Percentiles rank a stretch among this genome's conserved stretches.
Conservation (phyloP, 768 basidiomycete genomes). For the Termitomyces sp. region DNA sequence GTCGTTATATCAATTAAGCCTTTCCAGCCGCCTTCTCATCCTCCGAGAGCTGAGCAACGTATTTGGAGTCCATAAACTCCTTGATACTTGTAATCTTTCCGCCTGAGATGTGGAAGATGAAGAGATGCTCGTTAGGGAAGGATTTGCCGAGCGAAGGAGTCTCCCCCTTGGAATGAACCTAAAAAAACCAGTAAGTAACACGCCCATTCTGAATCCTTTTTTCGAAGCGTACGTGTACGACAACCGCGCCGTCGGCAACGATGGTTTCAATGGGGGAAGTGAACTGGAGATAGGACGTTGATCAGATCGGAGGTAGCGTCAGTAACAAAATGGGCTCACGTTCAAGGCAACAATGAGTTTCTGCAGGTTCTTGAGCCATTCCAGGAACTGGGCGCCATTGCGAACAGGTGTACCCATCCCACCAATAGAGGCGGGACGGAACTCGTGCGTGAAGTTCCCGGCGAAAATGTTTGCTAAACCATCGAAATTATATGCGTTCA, state of each 20-base stretch:
- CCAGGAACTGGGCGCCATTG: background rate
- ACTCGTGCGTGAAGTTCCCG: constrained; percentile 6
- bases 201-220: background rate
- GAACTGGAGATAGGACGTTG: background rate
- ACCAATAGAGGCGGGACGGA: constrained; percentile 3
- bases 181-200: background rate
- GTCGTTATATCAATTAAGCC: background rate
- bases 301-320: background rate
- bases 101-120: constrained; percentile 9
- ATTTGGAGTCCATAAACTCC: constrained; percentile 10
- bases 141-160: constrained; percentile 1
- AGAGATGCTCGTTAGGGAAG: constrained; percentile 8
- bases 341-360: constrained; percentile 1
- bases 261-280: constrained; percentile 3
- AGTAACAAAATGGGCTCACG: background rate
- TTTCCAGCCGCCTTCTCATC: constrained; percentile 2
- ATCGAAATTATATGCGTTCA: background rate
- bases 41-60: constrained; percentile 1
- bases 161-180: constrained; percentile 1
- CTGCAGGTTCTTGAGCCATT: constrained; percentile 5
- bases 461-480: constrained; percentile 1
- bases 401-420: constrained; percentile 5
- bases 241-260: background rate
- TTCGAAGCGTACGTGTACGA: constrained; percentile 5
- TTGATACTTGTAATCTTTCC: constrained; percentile 8